Percentiles rank a stretch among this genome's conserved stretches.
Conservation (phyloP, 2,329 filamentous ascomycete genomes). For the Achaetomium macrosporum region DNA sequence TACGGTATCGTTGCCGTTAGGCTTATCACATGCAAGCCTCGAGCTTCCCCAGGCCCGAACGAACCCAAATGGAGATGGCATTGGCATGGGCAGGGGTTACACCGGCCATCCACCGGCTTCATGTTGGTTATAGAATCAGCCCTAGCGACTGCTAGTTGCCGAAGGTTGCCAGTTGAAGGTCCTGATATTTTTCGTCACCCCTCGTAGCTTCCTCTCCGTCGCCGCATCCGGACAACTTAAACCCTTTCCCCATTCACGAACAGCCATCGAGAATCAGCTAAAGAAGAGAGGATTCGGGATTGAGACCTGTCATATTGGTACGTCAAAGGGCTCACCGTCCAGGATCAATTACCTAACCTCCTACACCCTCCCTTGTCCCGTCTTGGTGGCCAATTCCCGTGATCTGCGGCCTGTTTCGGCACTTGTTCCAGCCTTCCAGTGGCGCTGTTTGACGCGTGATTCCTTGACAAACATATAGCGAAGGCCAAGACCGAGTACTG, state of each 20-base stretch:
- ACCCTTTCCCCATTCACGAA: not conserved
- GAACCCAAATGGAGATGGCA: not conserved
- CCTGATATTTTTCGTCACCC: slow-evolving; percentile 23
- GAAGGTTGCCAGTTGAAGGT: slow-evolving; percentile 3
- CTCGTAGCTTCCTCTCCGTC: slow-evolving; percentile 4
- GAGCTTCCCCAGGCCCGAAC: slow-evolving; percentile 13
- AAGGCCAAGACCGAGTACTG: not conserved
- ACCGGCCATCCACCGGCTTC: slow-evolving; percentile 9
- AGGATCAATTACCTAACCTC: not conserved
- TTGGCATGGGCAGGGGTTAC: slow-evolving; percentile 7
- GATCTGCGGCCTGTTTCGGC: slow-evolving; percentile 14
- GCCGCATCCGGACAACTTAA: slow-evolving; percentile 4
- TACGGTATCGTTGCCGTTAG: not conserved
- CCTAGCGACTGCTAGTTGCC: slow-evolving; percentile 1
- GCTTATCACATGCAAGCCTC: slow-evolving; percentile 15
- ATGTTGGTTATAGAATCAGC: slow-evolving; percentile 4
- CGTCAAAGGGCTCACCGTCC: slow-evolving; percentile 1
- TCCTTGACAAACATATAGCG: not conserved
- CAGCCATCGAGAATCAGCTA: not conserved
- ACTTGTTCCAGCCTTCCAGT: not conserved
- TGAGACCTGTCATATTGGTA: slow-evolving; percentile 3
- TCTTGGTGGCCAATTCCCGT: slow-evolving; percentile 6
- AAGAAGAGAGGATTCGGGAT: not conserved
- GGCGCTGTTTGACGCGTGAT: slow-evolving; percentile 8
- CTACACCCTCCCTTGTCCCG: not conserved